Evolutionary conservation across 2,329 filamentous ascomycete genomes (phyloP).

Genomic region (Beauveria bassiana): DNA sequence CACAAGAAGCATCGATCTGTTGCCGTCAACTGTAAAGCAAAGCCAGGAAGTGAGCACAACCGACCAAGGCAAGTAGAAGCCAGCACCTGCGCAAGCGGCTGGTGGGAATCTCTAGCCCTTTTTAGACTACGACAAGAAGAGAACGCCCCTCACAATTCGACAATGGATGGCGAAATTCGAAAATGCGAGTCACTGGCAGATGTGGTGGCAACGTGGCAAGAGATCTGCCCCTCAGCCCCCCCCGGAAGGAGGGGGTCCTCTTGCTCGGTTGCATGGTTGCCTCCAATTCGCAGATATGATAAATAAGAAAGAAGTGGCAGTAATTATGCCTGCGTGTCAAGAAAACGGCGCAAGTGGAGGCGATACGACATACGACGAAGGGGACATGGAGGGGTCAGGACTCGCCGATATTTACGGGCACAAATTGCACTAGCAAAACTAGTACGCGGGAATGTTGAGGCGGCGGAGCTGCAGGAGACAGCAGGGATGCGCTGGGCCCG

Average conservation of each 20-base stretch:
- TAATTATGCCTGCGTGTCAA: neutral
- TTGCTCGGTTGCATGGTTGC: neutral
- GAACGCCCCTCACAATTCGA: neutral
- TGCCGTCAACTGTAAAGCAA: neutral
- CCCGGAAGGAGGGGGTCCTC: neutral
- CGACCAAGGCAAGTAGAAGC: neutral
- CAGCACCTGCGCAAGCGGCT: neutral
- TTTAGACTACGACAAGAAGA: neutral
- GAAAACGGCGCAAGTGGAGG: conserved; percentile 4
- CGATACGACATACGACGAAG: conserved; percentile 8
- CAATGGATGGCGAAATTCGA: neutral
- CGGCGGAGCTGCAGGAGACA: neutral
- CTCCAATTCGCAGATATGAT: neutral
- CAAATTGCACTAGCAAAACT: neutral
- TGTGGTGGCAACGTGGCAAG: neutral
- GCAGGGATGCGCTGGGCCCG: neutral
- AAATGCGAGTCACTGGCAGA: neutral
- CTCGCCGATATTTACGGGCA: neutral
- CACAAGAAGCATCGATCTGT: neutral
- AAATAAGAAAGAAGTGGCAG: neutral
- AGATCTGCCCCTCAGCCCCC: neutral
- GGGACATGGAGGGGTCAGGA: neutral
- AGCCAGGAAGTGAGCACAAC: neutral
- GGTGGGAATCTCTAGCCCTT: neutral
- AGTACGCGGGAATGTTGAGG: neutral